Percentiles rank a stretch among this genome's conserved stretches.
phyloP scores from a whole-genome alignment of 1,139 yeast genomes.

The Zygosaccharomyces pseudobailii region DNA sequence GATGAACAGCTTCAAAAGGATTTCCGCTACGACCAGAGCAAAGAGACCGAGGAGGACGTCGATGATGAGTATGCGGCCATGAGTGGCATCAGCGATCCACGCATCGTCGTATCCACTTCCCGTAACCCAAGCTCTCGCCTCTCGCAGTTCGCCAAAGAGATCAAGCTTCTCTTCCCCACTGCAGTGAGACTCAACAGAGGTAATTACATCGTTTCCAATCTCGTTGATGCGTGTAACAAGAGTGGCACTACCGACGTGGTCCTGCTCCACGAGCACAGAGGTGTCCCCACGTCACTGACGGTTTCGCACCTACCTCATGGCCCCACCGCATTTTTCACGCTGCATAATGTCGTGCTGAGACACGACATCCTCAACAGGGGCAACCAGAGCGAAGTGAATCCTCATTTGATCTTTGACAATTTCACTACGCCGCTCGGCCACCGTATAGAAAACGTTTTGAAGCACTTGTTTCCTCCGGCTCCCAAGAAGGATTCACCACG shows the following conservation, averaged over 20 bases:
- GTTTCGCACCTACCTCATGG: slow-evolving; percentile 97
- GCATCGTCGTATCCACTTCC: slow-evolving; percentile 86
- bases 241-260: slow-evolving; percentile 77
- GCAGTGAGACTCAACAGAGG: slow-evolving; percentile 90
- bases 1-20: slow-evolving; percentile 77
- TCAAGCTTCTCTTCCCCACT: slow-evolving; percentile 84
- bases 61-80: slow-evolving; percentile 91
- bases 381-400: slow-evolving; percentile 84
- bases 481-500: slow-evolving; percentile 83
- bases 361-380: slow-evolving; percentile 89
- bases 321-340: slow-evolving; percentile 89
- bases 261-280: slow-evolving; percentile 92
- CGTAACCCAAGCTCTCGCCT: slow-evolving; percentile 84
- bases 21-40: slow-evolving; percentile 61
- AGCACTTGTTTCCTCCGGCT: slow-evolving; percentile 96
- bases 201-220: slow-evolving; percentile 77
- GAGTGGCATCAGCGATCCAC: slow-evolving; percentile 87
- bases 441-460: slow-evolving; percentile 72
- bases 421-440: slow-evolving; percentile 80
- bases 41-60: slow-evolving; percentile 56
- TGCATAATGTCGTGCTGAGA: slow-evolving; percentile 89
- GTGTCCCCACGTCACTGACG: slow-evolving; percentile 93
- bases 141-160: slow-evolving; percentile 88
- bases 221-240: slow-evolving; percentile 78
- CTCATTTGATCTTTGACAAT: slow-evolving; percentile 90